phyloP scores from a whole-genome alignment of 108 stramenopile species.

The Cyclotella sp. region DNA sequence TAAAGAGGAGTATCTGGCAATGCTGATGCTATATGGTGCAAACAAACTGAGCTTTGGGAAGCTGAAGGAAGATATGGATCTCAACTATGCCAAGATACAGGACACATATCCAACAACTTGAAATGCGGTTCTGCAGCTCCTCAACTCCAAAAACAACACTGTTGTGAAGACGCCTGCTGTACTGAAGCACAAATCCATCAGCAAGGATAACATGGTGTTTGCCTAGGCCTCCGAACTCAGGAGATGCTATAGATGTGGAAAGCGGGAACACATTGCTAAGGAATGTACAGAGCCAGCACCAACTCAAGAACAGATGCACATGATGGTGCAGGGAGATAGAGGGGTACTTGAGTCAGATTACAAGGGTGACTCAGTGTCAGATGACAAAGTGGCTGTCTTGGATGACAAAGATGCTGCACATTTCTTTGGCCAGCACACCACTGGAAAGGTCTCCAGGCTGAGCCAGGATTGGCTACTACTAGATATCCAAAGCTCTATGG shows the following conservation, averaged over 20 bases:
- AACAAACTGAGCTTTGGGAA: background rate
- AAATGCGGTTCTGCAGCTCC: background rate
- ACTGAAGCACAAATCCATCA: background rate
- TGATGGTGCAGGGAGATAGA: background rate
- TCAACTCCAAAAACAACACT: too few relatives aligned
- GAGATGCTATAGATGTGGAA: background rate
- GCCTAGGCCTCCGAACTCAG: background rate
- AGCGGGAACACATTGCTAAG: background rate
- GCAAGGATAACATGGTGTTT: background rate
- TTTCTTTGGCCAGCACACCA: too few relatives aligned
- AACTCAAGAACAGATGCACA: background rate
- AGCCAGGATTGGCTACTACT: conserved; percentile 8
- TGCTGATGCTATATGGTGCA: too few relatives aligned
- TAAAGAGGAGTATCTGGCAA: background rate
- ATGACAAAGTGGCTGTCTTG: background rate
- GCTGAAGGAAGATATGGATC: background rate
- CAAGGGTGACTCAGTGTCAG: background rate
- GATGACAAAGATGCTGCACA: too few relatives aligned
- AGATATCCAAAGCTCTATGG: background rate
- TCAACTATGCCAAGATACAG: background rate
- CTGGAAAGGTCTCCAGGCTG: too few relatives aligned
- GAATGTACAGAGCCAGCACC: background rate
- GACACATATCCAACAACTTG: background rate
- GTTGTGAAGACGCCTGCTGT: background rate
- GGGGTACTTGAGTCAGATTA: background rate